Evolutionary conservation across 1,139 yeast genomes (phyloP).

Genomic region (Diutina rugosa): DNA sequence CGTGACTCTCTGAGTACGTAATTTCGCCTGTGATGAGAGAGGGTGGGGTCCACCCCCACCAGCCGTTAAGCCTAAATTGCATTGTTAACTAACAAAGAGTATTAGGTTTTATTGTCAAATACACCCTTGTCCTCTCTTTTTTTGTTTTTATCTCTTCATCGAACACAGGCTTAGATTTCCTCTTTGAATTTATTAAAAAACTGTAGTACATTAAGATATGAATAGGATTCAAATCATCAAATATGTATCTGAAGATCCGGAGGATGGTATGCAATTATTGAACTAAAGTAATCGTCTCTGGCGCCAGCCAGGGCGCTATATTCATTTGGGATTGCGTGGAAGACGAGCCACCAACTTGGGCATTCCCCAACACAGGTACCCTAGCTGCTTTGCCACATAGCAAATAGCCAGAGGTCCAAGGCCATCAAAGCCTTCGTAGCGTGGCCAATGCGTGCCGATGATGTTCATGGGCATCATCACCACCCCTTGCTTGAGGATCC

Average conservation of each 20-base stretch:
- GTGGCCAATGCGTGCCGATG: slow-evolving; percentile 36
- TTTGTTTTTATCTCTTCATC: no score
- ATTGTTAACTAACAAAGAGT: no score
- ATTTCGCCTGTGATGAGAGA: no score
- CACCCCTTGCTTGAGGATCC: slow-evolving; percentile 31
- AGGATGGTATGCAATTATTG: not conserved
- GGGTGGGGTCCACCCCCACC: no score
- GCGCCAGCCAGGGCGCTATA: not conserved
- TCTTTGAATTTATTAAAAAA: no score
- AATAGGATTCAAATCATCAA: no score
- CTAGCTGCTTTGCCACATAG: slow-evolving; percentile 29
- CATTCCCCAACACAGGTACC: slow-evolving; percentile 32
- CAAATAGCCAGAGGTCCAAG: slow-evolving; percentile 42
- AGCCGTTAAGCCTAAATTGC: no score
- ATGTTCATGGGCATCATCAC: slow-evolving; percentile 31
- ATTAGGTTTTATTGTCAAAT: no score
- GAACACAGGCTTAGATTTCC: no score
- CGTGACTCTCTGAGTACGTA: no score
- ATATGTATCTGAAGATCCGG: not conserved
- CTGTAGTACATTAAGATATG: no score
- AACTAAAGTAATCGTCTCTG: not conserved
- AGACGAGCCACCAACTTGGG: slow-evolving; percentile 22
- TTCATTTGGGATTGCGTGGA: slow-evolving; percentile 5
- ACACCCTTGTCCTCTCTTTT: no score
- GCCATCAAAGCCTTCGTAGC: slow-evolving; percentile 39